Evolutionary conservation across 345 rosid genomes (phyloP), one percentile per base, ranked within the genome.

Genomic region (Excoecaria agallocha): DNA sequence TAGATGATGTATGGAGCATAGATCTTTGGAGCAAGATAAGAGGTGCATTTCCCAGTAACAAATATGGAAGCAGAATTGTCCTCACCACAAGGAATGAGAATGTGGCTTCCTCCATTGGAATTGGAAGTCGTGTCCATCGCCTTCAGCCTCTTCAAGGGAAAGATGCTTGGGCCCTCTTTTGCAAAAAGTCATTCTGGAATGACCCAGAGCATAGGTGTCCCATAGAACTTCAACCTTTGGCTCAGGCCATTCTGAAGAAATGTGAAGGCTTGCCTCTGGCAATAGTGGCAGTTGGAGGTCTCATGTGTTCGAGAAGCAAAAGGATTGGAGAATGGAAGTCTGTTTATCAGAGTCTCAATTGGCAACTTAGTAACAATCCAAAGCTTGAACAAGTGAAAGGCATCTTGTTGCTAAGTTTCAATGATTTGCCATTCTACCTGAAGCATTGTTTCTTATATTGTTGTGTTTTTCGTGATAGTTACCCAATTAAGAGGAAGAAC

Each of bases 1-100:
- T 81, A 16, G 84, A 81, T 70, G 84, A 81, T 71, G 84, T 81
- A 3, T 81, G 84, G 84, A 77, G 79, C 68, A 78, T 74, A 66
- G 79, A 81, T 12, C 74, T 71, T 6, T 78, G 81, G 84, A 74
- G 76, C 35, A 66, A 13, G 17, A 71, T 78, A 52, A 22, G 73
- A 68, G 46, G 52, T 41, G 79, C 81, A 46, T 81, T 81, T 56
- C 84, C 81, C 12, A 52, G 56, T 50, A 74, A 78, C 6, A 61
- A 54, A 39, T 4, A 24, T 50, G 79, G 84, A 45, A 78, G 79
- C 57, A 74, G 81, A 68, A 55, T 81, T 45, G 54, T 81, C 12
- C 74, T 81, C 41, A 81, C 84, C 48, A 81, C 81, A 12, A 65
- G 84, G 24, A 55, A 68, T 64, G 74, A 72, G 43, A 75, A 74